Percentiles rank a stretch among this genome's conserved stretches.
phyloP scores from a whole-genome alignment of 352 stramenopile genomes.

The Phytopythium oedochilum region DNA sequence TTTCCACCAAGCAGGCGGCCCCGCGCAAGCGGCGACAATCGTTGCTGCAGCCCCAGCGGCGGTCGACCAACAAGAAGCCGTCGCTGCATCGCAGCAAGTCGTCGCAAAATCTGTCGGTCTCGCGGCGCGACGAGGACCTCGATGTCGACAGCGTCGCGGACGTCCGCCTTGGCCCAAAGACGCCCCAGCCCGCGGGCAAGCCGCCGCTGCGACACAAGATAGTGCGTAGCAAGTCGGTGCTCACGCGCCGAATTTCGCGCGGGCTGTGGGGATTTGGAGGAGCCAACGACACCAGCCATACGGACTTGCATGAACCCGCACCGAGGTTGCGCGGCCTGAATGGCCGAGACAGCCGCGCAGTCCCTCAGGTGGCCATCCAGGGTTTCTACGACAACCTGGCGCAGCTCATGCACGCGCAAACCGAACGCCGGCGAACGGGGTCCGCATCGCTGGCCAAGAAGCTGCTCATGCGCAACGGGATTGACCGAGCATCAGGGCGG shows the following conservation, averaged over 20 bases:
- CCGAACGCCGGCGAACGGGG: background rate
- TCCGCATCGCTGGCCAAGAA: background rate
- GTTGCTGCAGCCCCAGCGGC: slow-evolving; percentile 10
- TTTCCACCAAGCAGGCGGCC: slow-evolving; percentile 16
- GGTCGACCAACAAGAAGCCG: background rate
- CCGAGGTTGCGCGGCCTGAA: background rate
- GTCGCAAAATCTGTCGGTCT: slow-evolving; percentile 10
- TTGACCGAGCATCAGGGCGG: slow-evolving; percentile 23
- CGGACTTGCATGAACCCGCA: background rate
- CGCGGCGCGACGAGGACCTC: slow-evolving; percentile 15
- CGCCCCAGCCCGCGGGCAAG: background rate
- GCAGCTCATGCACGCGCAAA: slow-evolving; percentile 8
- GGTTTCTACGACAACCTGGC: slow-evolving; percentile 36
- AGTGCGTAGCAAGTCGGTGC: slow-evolving; percentile 49
- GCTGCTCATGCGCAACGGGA: slow-evolving; percentile 19
- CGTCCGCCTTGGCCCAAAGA: too few relatives aligned
- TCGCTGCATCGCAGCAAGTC: slow-evolving; percentile 25
- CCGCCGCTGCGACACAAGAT: slow-evolving; percentile 1
- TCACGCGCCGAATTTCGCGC: slow-evolving; percentile 22
- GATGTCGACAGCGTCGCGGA: background rate
- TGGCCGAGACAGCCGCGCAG: background rate
- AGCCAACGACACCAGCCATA: background rate
- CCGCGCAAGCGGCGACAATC: slow-evolving; percentile 8
- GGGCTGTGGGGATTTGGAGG: slow-evolving; percentile 1
- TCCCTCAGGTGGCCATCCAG: slow-evolving; percentile 13